phyloP scores from a whole-genome alignment of 2,329 filamentous ascomycete species.

The Phoma herbarum region DNA sequence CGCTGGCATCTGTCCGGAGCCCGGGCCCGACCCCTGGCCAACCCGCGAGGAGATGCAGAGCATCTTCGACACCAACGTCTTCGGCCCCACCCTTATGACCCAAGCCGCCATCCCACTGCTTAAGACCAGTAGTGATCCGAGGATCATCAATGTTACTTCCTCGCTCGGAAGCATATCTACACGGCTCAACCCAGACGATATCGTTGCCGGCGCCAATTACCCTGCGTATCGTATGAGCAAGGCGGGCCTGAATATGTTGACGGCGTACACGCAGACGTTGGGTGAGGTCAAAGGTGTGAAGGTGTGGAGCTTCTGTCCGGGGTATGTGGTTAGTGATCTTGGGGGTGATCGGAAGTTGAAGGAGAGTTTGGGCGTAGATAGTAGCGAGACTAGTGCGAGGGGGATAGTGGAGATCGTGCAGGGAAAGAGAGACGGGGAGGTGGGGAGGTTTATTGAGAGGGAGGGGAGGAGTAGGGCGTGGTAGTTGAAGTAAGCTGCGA shows the following conservation, averaged over 20 bases:
- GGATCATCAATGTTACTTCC: slow-evolving; percentile 1
- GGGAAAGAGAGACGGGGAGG: slow-evolving; percentile 42
- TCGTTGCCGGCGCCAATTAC: background rate
- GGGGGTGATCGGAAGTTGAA: slow-evolving; percentile 30
- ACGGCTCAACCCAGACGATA: slow-evolving; percentile 13
- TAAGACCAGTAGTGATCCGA: background rate
- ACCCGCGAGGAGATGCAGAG: background rate
- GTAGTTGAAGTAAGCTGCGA: too few relatives aligned
- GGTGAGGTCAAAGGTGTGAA: slow-evolving; percentile 31
- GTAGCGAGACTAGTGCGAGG: slow-evolving; percentile 42
- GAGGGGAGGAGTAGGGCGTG: slow-evolving; percentile 31
- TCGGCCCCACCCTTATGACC: background rate
- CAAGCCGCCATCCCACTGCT: slow-evolving; percentile 17
- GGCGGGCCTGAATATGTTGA: slow-evolving; percentile 41
- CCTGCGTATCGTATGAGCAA: slow-evolving; percentile 34
- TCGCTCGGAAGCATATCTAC: background rate
- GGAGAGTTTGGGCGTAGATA: slow-evolving; percentile 27
- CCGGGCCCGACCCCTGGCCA: background rate
- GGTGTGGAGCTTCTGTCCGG: slow-evolving; percentile 43
- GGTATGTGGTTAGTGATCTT: slow-evolving; percentile 42
- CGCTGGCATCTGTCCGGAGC: slow-evolving; percentile 65
- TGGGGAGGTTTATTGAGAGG: slow-evolving; percentile 34
- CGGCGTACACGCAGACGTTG: slow-evolving; percentile 51
- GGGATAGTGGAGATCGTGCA: slow-evolving; percentile 43
- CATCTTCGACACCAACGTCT: slow-evolving; percentile 5